Conservation (phyloP, 2,329 filamentous ascomycete genomes). For the Talaromyces sp. region DNA sequence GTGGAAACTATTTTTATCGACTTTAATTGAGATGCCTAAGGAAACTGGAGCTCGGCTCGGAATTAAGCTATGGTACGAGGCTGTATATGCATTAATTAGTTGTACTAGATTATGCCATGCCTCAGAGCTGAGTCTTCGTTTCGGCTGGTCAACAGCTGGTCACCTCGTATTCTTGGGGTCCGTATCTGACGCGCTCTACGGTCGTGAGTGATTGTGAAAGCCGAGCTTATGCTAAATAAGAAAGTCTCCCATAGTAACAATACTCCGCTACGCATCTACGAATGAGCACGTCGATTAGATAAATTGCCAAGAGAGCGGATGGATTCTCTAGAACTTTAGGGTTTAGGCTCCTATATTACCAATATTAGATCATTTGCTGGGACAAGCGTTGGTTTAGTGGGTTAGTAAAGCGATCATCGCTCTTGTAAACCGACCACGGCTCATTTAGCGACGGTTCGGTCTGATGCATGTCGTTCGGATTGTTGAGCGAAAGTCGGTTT, state of each 20-base stretch:
- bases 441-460: neutral
- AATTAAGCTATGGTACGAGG: neutral
- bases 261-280: neutral
- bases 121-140: neutral
- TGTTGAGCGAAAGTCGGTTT: neutral
- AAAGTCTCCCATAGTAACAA: neutral
- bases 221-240: neutral
- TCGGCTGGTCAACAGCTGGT: neutral
- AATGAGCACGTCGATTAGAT: neutral
- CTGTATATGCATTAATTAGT: neutral
- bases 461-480: neutral
- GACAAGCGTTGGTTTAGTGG: neutral
- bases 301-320: neutral
- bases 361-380: neutral
- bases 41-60: neutral
- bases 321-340: neutral
- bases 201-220: neutral
- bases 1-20: neutral
- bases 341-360: conserved; percentile 1
- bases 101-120: neutral
- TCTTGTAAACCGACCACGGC: neutral
- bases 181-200: neutral
- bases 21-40: conserved; percentile 7
- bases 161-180: neutral
- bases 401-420: neutral